Percentiles rank a stretch among this genome's conserved stretches.
These are phyloP conservation scores for Sungouiella thailandica DNA, from an alignment of 805 yeast genomes.

Conservation along the genomic window DNA sequence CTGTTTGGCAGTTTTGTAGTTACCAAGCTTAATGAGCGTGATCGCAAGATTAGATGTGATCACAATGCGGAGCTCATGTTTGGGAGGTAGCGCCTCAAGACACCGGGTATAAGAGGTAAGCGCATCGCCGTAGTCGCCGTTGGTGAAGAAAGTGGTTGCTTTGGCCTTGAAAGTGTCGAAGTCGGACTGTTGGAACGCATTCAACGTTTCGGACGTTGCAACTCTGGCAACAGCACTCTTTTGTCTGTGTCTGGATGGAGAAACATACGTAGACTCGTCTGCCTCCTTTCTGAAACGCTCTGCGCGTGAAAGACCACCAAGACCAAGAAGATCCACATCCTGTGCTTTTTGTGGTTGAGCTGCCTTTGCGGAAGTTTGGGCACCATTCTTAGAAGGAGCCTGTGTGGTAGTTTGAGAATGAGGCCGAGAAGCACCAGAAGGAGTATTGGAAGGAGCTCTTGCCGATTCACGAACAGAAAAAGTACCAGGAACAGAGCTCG, in stretches of 20 bases:
- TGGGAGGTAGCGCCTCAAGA: conserved; percentile 47
- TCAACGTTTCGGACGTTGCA: conserved; percentile 20
- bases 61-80: conserved; percentile 62
- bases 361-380: conserved; percentile 1
- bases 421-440: not conserved
- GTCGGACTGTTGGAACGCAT: conserved; percentile 37
- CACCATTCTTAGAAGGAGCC: not conserved
- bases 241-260: conserved; percentile 20
- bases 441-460: conserved; percentile 5
- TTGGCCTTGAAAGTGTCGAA: conserved; percentile 45
- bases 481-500: too few species aligned
- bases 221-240: conserved; percentile 4
- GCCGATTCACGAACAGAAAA: too few species aligned
- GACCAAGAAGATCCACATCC: conserved; percentile 27
- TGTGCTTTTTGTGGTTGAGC: conserved; percentile 6
- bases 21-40: conserved; percentile 64
- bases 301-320: conserved; percentile 17
- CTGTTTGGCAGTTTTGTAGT: conserved; percentile 48
- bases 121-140: conserved; percentile 80
- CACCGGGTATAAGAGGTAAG: conserved; percentile 52
- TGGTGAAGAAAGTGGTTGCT: conserved; percentile 62
- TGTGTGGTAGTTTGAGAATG: not conserved
- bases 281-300: conserved; percentile 22
- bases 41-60: conserved; percentile 71
- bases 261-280: conserved; percentile 16